Evolutionary conservation across 306 rosid species (phyloP).

Genomic region (Quercus suber): DNA sequence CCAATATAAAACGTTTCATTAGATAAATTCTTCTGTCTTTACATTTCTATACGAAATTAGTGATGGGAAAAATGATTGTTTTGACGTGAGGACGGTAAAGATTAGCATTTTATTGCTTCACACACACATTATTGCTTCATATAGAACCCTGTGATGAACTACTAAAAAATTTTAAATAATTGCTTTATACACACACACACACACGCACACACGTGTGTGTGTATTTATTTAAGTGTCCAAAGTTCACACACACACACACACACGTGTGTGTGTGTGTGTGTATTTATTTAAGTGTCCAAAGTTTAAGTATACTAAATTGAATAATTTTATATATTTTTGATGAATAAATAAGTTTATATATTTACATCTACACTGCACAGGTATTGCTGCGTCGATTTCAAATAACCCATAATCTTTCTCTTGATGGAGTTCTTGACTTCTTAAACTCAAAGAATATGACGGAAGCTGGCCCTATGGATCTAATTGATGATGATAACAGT

Average conservation of each 20-base stretch:
- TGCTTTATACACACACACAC: too few relatives aligned
- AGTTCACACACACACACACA: too few relatives aligned
- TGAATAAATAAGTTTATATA: constrained; percentile 2
- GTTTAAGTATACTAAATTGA: not conserved
- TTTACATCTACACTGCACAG: constrained; percentile 43
- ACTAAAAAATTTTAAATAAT: too few relatives aligned
- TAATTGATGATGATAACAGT: constrained; percentile 75
- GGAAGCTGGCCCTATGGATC: constrained; percentile 83
- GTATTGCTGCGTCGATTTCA: constrained; percentile 76
- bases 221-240: not conserved
- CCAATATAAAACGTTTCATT: too few relatives aligned
- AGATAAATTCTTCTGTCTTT: not conserved
- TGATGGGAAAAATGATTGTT: not conserved
- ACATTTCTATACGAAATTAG: not conserved
- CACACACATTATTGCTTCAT: too few relatives aligned
- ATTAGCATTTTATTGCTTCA: not conserved
- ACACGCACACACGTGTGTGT: too few relatives aligned
- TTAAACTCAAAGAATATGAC: constrained; percentile 96
- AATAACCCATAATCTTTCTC: constrained; percentile 85
- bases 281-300: not conserved
- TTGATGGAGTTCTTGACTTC: constrained; percentile 91
- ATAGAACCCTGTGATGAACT: not conserved
- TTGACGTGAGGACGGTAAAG: not conserved
- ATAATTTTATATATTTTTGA: constrained; percentile 7
- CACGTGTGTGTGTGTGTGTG: too few relatives aligned